Conservation (phyloP, 2,329 filamentous ascomycete genomes). For the Teratosphaeria gauchensis region DNA sequence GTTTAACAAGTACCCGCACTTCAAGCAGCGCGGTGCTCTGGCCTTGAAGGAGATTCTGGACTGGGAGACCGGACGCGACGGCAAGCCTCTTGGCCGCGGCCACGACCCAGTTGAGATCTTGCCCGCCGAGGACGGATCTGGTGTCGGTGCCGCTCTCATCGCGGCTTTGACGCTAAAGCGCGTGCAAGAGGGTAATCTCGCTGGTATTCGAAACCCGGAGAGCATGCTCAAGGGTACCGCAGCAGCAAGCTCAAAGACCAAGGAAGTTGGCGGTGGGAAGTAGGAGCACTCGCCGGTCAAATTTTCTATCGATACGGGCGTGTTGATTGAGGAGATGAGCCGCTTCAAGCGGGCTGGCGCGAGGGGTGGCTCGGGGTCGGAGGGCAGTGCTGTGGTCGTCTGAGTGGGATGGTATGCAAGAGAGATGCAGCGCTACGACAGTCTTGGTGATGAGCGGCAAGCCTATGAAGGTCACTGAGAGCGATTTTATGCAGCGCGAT, state of each 20-base stretch:
- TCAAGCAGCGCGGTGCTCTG: constrained; percentile 82
- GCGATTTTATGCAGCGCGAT: not conserved
- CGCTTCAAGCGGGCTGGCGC: not conserved
- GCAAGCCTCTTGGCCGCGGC: constrained; percentile 50
- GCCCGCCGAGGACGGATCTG: constrained; percentile 88
- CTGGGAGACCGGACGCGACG: constrained; percentile 68
- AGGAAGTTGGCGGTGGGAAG: not conserved
- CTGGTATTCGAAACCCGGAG: constrained; percentile 46
- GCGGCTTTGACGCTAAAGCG: constrained; percentile 60
- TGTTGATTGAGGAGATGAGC: not conserved
- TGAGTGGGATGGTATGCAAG: not conserved
- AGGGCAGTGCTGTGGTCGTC: not conserved
- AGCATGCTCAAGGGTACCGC: constrained; percentile 31
- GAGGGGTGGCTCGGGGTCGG: not conserved
- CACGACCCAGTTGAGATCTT: constrained; percentile 71
- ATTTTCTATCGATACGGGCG: not conserved
- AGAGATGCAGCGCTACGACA: not conserved
- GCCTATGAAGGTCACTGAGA: not conserved
- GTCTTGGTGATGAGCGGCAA: not conserved
- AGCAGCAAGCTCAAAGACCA: constrained; percentile 8
- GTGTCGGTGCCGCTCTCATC: constrained; percentile 94
- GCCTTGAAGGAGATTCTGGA: constrained; percentile 92
- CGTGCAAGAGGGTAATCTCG: constrained; percentile 48
- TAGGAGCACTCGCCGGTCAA: not conserved
- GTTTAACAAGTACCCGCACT: constrained; percentile 98